Percentiles rank a stretch among this genome's conserved stretches.
These are phyloP conservation scores for Zygotorulaspora mrakii DNA, from an alignment of 1,139 yeast genomes.

Conservation along the genomic window DNA sequence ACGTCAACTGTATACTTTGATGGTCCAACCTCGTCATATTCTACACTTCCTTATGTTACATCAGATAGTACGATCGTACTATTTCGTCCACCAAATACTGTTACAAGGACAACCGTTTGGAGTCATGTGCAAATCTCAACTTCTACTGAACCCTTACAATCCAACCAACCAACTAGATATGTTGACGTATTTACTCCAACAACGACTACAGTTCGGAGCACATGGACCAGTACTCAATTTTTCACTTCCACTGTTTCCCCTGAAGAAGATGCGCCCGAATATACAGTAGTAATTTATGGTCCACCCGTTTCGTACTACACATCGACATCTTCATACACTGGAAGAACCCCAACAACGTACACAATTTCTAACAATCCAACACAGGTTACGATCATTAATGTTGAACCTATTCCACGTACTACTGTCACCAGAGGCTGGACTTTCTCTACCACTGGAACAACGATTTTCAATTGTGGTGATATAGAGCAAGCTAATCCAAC, in stretches of 20 bases:
- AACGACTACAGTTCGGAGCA: constrained; percentile 13
- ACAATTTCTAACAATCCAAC: constrained; percentile 10
- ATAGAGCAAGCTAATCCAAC: constrained; percentile 10
- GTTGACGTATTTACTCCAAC: constrained; percentile 13
- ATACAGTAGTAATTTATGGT: constrained; percentile 11
- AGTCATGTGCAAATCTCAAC: constrained; percentile 8
- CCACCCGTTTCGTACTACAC: constrained; percentile 11
- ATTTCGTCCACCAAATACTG: constrained; percentile 9
- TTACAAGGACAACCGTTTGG: constrained; percentile 9
- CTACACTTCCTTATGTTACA: constrained; percentile 12
- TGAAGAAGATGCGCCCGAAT: constrained; percentile 4
- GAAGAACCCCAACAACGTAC: constrained; percentile 2
- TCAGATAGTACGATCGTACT: constrained; percentile 10
- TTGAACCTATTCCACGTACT: constrained; percentile 13
- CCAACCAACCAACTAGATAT: constrained; percentile 9
- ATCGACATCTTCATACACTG: constrained; percentile 9
- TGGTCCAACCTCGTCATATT: constrained; percentile 7
- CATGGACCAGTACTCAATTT: constrained; percentile 7
- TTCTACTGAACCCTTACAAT: constrained; percentile 7
- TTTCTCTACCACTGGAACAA: constrained; percentile 6
- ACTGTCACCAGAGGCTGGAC: constrained; percentile 16
- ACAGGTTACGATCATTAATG: constrained; percentile 8
- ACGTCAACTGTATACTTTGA: constrained; percentile 7
- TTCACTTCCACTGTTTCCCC: constrained; percentile 7
- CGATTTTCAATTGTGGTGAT: constrained; percentile 14